A percentile compares a stretch with the other conserved stretches of the same genome.
These are phyloP conservation scores for Ricinus communis DNA, from an alignment of 345 rosid genomes.

Conservation along the genomic window DNA sequence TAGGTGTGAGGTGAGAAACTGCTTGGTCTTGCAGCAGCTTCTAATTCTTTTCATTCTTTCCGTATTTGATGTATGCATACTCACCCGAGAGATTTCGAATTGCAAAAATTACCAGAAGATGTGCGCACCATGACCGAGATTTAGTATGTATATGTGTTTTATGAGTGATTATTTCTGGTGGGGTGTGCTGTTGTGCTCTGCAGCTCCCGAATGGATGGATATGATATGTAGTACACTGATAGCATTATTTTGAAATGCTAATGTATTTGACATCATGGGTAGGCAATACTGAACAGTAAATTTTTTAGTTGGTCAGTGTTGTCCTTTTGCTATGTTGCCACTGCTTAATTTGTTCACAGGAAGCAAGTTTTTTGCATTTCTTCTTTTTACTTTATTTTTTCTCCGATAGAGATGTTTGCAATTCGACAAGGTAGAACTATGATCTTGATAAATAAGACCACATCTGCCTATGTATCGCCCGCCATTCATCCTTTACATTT, in stretches of 20 bases:
- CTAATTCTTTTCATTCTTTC: slow-evolving; percentile 40
- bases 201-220: slow-evolving; percentile 2
- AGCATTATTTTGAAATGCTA: slow-evolving; percentile 7
- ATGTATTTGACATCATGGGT: slow-evolving; percentile 19
- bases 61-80: slow-evolving; percentile 16
- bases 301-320: not conserved
- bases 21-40: slow-evolving; percentile 17
- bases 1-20: slow-evolving; percentile 23
- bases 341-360: no score
- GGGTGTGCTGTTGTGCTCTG: slow-evolving; percentile 16
- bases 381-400: no score
- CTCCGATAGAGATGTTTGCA: no score
- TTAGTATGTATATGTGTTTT: slow-evolving; percentile 13
- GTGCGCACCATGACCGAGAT: slow-evolving; percentile 12
- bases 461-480: no score
- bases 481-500: no score
- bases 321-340: not conserved
- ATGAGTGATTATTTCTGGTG: not conserved
- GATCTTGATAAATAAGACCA: no score
- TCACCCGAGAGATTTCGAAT: slow-evolving; percentile 18
- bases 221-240: not conserved
- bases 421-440: no score
- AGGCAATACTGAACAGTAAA: slow-evolving; percentile 17
- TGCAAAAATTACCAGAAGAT: not conserved
- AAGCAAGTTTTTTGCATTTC: no score